phyloP scores from a whole-genome alignment of 495 filamentous ascomycete species.

The Amorphotheca resinae region DNA sequence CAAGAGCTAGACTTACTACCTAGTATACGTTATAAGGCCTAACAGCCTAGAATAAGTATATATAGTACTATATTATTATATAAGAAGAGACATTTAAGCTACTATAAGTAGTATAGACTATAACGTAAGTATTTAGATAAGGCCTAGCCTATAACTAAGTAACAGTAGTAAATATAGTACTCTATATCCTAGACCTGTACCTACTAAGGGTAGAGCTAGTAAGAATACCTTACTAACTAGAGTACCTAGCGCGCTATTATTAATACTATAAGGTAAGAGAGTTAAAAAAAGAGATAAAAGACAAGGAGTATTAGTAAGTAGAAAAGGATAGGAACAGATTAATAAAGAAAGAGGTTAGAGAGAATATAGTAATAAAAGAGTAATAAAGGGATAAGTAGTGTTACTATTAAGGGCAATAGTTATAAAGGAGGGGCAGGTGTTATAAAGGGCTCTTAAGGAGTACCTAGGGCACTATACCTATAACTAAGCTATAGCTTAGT shows the following conservation, averaged over 20 bases:
- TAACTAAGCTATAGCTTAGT: too few species aligned
- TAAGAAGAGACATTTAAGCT: background rate
- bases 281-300: background rate
- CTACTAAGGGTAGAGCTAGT: background rate
- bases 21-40: background rate
- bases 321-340: too few species aligned
- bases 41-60: background rate
- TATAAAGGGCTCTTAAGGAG: too few species aligned
- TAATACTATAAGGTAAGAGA: background rate
- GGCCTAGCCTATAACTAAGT: too few species aligned
- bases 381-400: too few species aligned
- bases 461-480: too few species aligned
- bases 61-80: background rate
- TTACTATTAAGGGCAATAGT: too few species aligned
- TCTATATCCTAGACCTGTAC: background rate
- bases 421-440: too few species aligned
- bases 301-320: too few species aligned
- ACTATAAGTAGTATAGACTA: too few species aligned
- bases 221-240: background rate
- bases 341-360: too few species aligned
- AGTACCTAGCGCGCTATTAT: background rate
- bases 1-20: background rate
- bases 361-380: too few species aligned
- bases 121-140: background rate
- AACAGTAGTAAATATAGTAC: background rate